These are phyloP conservation scores for Talaromyces stipitatus DNA, from an alignment of 495 filamentous ascomycete species.

Conservation along the genomic window DNA sequence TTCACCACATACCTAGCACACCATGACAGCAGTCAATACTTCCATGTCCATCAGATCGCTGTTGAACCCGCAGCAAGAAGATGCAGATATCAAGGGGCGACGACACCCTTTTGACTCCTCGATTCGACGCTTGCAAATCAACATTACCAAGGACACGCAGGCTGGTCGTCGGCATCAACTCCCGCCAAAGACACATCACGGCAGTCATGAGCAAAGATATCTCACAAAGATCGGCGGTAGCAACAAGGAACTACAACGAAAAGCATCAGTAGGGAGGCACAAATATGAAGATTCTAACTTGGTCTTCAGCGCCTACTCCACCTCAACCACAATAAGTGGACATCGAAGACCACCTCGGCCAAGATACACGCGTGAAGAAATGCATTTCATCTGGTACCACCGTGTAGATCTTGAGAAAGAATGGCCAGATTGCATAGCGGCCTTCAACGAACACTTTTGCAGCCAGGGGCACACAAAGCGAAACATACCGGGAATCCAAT, in stretches of 20 bases:
- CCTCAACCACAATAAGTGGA: conserved; percentile 18
- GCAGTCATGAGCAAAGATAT: neutral
- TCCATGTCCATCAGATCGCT: conserved; percentile 7
- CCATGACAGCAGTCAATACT: conserved; percentile 4
- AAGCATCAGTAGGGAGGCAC: neutral
- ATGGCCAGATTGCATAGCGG: conserved; percentile 43
- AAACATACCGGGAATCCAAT: conserved; percentile 45
- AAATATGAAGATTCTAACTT: conserved; percentile 29
- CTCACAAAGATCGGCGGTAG: too few relatives aligned
- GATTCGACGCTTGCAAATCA: neutral
- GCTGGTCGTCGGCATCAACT: neutral
- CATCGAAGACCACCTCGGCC: conserved; percentile 38
- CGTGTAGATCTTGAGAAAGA: conserved; percentile 44
- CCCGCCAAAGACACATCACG: neutral
- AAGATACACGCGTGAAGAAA: conserved; percentile 45
- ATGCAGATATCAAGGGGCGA: neutral
- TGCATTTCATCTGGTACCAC: conserved; percentile 50
- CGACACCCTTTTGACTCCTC: neutral
- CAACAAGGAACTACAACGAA: neutral
- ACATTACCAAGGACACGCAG: neutral
- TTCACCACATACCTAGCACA: neutral
- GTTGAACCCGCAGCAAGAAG: conserved; percentile 5
- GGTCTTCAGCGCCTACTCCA: conserved; percentile 35
- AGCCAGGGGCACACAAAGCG: conserved; percentile 25
- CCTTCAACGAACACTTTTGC: conserved; percentile 42